A percentile compares a stretch with the other conserved stretches of the same genome.
These are phyloP conservation scores for Leccinum arenicola DNA, from an alignment of 768 basidiomycete species.

Conservation along the genomic window DNA sequence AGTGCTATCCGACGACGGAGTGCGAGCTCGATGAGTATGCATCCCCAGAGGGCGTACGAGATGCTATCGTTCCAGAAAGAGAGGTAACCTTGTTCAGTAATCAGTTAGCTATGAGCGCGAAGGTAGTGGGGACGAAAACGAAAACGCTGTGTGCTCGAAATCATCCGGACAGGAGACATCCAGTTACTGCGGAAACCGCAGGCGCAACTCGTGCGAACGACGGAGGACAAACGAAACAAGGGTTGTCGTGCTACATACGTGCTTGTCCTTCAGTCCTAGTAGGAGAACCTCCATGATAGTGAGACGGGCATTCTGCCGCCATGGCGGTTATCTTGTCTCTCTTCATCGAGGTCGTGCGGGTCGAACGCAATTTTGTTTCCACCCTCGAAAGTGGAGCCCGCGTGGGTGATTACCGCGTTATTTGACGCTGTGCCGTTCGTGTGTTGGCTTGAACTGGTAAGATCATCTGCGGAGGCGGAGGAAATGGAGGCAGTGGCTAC, in stretches of 20 bases:
- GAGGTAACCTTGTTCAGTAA: constrained; percentile 68
- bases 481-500: constrained; percentile 43
- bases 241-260: constrained; percentile 49
- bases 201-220: constrained; percentile 6
- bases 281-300: constrained; percentile 96
- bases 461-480: constrained; percentile 38
- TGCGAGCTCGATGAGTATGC: constrained; percentile 95
- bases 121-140: background rate
- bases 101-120: constrained; percentile 19
- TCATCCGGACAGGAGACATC: constrained; percentile 4
- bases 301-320: constrained; percentile 79
- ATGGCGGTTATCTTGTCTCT: constrained; percentile 56
- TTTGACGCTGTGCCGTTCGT: constrained; percentile 30
- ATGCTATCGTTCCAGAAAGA: constrained; percentile 99
- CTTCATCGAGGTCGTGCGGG: constrained; percentile 82
- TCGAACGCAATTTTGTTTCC: constrained; percentile 90
- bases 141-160: constrained; percentile 5
- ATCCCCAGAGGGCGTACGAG: constrained; percentile 96
- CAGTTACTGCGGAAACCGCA: constrained; percentile 19
- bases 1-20: constrained; percentile 92
- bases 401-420: constrained; percentile 47
- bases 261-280: constrained; percentile 94
- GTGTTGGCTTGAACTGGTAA: constrained; percentile 28
- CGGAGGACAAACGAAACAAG: constrained; percentile 1
- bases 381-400: constrained; percentile 82